These are phyloP conservation scores for Pseudogymnoascus verrucosus DNA, from an alignment of 2,329 filamentous ascomycete genomes.

Conservation along the genomic window DNA sequence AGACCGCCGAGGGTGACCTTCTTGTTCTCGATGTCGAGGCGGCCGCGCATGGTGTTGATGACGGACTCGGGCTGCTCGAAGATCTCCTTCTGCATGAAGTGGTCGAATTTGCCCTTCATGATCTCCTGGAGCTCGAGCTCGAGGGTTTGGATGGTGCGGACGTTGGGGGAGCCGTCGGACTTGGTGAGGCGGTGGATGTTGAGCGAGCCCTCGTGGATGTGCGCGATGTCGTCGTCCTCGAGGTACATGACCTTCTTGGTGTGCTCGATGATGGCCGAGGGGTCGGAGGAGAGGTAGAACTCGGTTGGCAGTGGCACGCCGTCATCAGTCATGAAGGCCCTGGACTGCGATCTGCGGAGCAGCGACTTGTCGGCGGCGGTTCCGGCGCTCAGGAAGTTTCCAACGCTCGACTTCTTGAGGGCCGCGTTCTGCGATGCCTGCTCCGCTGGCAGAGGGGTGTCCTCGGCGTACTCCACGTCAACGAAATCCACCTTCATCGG, in stretches of 20 bases:
- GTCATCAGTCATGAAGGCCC: slow-evolving; percentile 97
- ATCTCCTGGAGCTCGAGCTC: slow-evolving; percentile 99
- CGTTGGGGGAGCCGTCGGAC: slow-evolving; percentile 92
- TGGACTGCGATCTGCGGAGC: slow-evolving; percentile 95
- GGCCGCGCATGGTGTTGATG: slow-evolving; percentile 99
- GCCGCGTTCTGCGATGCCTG: slow-evolving; percentile 93
- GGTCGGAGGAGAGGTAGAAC: slow-evolving; percentile 98
- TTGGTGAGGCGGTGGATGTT: slow-evolving; percentile 99
- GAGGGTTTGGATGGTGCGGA: slow-evolving; percentile 95
- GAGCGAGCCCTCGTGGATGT: slow-evolving; percentile 97
- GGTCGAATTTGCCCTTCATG: slow-evolving; percentile 99
- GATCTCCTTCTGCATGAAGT: slow-evolving; percentile 99
- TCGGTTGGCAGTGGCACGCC: slow-evolving; percentile 96
- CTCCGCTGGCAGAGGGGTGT: slow-evolving; percentile 74
- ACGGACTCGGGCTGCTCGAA: slow-evolving; percentile 99
- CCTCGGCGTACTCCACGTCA: slow-evolving; percentile 92
- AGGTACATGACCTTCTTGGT: slow-evolving; percentile 99
- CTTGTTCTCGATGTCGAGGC: slow-evolving; percentile 88
- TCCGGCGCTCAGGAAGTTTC: slow-evolving; percentile 58
- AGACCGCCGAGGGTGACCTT: slow-evolving; percentile 92
- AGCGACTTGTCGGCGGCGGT: slow-evolving; percentile 95
- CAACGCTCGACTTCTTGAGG: slow-evolving; percentile 74
- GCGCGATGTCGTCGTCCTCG: slow-evolving; percentile 98
- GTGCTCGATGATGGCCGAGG: slow-evolving; percentile 97
- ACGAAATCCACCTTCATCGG: slow-evolving; percentile 99